Evolutionary conservation across 495 filamentous ascomycete species (phyloP), one percentile per base, ranked within the genome.

Genomic region (Tuber umbilicatum): DNA sequence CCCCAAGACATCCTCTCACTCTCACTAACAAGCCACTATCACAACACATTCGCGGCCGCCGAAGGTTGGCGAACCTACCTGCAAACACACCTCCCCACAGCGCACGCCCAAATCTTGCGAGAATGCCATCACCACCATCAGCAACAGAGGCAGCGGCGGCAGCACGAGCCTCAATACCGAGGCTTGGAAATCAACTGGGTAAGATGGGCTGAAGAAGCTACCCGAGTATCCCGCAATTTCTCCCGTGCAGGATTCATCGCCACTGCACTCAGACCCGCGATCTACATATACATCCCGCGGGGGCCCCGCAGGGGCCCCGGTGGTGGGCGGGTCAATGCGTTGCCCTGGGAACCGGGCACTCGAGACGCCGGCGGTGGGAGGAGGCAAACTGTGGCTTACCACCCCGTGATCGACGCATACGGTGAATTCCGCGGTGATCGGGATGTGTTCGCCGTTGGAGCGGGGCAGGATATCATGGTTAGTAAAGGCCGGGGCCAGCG

Each of bases 381-480:
- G 9, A 38, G 86, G 39, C 89, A 91, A 72, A 92, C 89, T 5
- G 86, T 91, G 76, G 89, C 89, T 9, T 91, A 89, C 78, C 85
- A 86, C 40, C 89, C 90, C 27, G 84, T 87, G 31, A 86, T 92
- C 39, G 88, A 90, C 77, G 88, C 87, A 19, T 89, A 89, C 74
- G 81, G 82, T 0, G 85, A 84, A 60, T 64, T 64, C 27, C 14
- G 55, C 27, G 55, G 55, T 31, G 27, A 64, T 64, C 55, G 27
- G 27, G 89, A 91, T 74, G 85, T 89, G 0, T 81, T 92, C 19
- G 87, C 86, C 2, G 89, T 89, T 85, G 88, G 89, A 41, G 90
- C 90, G 35, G 90, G 87, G 17, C 86, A 89, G 39, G 86, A 89
- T 73, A 74, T 92, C 2, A 78, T 86, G 23, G 71, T 92, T 68